Conservation (phyloP, 2,329 filamentous ascomycete species). For the Xylariaceae sp. region DNA sequence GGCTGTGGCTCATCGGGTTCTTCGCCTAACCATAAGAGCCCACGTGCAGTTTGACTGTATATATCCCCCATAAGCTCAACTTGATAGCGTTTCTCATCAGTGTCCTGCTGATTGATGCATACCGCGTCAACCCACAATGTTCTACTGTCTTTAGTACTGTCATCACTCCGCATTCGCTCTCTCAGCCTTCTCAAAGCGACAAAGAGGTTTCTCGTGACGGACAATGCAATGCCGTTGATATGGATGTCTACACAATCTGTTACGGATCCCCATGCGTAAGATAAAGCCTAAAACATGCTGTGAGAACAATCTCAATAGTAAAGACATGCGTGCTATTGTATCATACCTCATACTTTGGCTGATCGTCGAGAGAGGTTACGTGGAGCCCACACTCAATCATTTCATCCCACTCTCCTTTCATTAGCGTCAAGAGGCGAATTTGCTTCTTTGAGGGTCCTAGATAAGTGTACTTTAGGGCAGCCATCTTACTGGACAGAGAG, state of each 20-base stretch:
- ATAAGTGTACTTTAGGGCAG: not conserved
- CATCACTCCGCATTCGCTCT: not conserved
- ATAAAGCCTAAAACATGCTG: slow-evolving; percentile 3
- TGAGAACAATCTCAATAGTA: not conserved
- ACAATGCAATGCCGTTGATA: slow-evolving; percentile 6
- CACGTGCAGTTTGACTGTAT: slow-evolving; percentile 11
- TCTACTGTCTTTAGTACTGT: not conserved
- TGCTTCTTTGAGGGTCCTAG: slow-evolving; percentile 9
- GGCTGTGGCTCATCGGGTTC: slow-evolving; percentile 9
- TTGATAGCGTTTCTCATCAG: slow-evolving; percentile 4
- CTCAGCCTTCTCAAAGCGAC: slow-evolving; percentile 13
- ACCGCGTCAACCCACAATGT: slow-evolving; percentile 14
- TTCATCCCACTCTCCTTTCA: slow-evolving; percentile 13
- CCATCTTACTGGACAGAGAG: not conserved
- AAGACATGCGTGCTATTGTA: not conserved
- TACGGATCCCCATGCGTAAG: slow-evolving; percentile 16
- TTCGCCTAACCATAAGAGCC: slow-evolving; percentile 17
- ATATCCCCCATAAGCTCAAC: slow-evolving; percentile 17
- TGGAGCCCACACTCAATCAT: slow-evolving; percentile 9
- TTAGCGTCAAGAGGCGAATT: slow-evolving; percentile 14
- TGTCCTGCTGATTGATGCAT: slow-evolving; percentile 12
- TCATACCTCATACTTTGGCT: slow-evolving; percentile 17
- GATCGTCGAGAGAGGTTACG: slow-evolving; percentile 10
- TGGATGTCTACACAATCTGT: slow-evolving; percentile 9
- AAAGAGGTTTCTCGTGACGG: slow-evolving; percentile 11